Percentiles rank a stretch among this genome's conserved stretches.
Evolutionary conservation across 495 filamentous ascomycete genomes (phyloP).

Genomic region (Neurospora sp.): DNA sequence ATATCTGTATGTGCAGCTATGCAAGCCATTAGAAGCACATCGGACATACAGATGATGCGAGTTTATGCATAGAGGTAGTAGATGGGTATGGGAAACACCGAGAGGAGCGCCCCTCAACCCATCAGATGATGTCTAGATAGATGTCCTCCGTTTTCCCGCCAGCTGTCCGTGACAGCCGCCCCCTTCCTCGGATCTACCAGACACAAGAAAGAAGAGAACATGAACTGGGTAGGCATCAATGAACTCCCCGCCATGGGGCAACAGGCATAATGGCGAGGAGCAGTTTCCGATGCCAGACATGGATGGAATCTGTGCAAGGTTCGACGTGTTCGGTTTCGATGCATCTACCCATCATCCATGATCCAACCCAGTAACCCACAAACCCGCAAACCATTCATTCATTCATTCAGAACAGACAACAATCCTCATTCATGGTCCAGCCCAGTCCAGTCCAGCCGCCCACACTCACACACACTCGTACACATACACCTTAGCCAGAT

Average conservation of each 20-base stretch:
- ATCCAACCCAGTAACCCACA: not conserved
- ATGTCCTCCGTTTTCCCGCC: not conserved
- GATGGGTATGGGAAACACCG: not conserved
- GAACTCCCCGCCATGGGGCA: not conserved
- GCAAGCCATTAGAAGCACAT: not conserved
- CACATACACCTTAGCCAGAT: not conserved
- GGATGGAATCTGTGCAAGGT: not conserved
- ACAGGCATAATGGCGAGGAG: not conserved
- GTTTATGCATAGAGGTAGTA: not conserved
- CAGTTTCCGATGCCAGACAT: not conserved
- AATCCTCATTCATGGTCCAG: not conserved
- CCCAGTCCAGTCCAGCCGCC: not conserved
- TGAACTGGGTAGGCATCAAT: not conserved
- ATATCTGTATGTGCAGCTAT: not conserved
- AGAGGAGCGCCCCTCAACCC: not conserved
- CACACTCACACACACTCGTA: not conserved
- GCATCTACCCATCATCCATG: not conserved
- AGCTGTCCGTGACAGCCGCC: not conserved
- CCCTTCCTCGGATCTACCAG: not conserved
- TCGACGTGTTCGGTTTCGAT: not conserved
- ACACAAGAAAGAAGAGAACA: not conserved
- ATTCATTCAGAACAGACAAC: not conserved
- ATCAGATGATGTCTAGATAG: not conserved
- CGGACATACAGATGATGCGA: not conserved
- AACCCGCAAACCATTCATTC: not conserved